These are phyloP conservation scores for Grammothele lineata DNA, from an alignment of 768 basidiomycete genomes.

Conservation along the genomic window DNA sequence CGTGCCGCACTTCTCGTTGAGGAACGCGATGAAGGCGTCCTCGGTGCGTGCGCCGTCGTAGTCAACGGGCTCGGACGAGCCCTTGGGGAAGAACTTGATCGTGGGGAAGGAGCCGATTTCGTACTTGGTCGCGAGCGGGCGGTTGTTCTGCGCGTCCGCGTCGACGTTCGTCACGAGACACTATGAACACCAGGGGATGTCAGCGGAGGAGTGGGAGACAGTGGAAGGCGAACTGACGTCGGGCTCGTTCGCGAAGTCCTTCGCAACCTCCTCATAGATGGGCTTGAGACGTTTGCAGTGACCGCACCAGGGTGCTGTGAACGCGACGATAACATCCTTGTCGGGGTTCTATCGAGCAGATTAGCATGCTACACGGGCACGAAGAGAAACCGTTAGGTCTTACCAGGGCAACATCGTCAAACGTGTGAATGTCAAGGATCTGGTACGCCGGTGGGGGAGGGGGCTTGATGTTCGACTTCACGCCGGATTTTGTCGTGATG, in stretches of 20 bases:
- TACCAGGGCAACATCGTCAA: slow-evolving; percentile 71
- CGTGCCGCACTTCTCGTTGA: slow-evolving; percentile 87
- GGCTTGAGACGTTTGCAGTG: slow-evolving; percentile 95
- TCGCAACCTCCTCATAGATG: slow-evolving; percentile 79
- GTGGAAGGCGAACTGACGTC: slow-evolving; percentile 44
- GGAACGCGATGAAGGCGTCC: slow-evolving; percentile 68
- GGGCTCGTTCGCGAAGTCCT: slow-evolving; percentile 71
- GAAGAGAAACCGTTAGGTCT: slow-evolving; percentile 15
- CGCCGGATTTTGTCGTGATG: slow-evolving; percentile 66
- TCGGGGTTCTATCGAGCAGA: slow-evolving; percentile 43
- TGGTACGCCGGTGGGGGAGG: slow-evolving; percentile 72
- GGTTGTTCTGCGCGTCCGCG: slow-evolving; percentile 81
- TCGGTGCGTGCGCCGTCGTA: slow-evolving; percentile 75
- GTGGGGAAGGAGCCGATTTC: slow-evolving; percentile 84
- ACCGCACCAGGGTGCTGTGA: slow-evolving; percentile 87
- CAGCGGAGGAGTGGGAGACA: not conserved
- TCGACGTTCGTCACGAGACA: slow-evolving; percentile 90
- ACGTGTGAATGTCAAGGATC: slow-evolving; percentile 66
- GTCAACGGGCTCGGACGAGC: slow-evolving; percentile 42
- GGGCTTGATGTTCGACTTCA: slow-evolving; percentile 85
- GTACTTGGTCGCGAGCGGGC: slow-evolving; percentile 64
- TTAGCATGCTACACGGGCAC: not conserved
- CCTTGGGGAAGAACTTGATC: slow-evolving; percentile 90
- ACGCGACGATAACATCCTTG: slow-evolving; percentile 84
- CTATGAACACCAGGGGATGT: slow-evolving; percentile 32